Percentiles rank a stretch among this genome's conserved stretches.
phyloP scores from a whole-genome alignment of 208 protist species.

The Polymyxa betae region DNA sequence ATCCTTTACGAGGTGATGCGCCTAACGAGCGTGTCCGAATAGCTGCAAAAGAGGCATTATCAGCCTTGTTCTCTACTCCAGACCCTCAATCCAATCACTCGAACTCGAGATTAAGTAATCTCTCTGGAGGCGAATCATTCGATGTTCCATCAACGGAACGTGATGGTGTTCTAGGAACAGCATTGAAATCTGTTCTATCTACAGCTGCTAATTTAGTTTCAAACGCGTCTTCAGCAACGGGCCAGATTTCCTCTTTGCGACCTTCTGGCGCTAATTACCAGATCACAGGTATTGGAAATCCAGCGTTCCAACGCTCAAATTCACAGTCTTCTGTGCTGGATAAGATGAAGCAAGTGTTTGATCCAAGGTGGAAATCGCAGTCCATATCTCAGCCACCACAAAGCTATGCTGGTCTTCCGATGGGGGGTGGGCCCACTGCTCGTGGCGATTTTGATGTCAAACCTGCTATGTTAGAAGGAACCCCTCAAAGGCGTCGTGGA shows the following conservation, averaged over 20 bases:
- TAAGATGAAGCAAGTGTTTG: slow-evolving; percentile 52
- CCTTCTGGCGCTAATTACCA: background rate
- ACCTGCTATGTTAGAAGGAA: background rate
- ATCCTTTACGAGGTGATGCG: slow-evolving; percentile 23
- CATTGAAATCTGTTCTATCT: too few species aligned
- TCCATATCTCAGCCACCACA: background rate
- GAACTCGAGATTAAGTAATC: background rate
- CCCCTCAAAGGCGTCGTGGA: background rate
- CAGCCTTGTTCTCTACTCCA: background rate
- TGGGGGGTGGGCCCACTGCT: background rate
- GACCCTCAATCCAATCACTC: background rate
- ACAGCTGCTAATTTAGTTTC: too few species aligned
- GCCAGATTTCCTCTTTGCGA: background rate
- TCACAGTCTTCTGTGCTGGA: slow-evolving; percentile 1
- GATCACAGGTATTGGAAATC: background rate
- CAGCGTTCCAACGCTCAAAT: background rate
- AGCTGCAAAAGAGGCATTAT: slow-evolving; percentile 13
- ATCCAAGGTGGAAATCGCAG: background rate
- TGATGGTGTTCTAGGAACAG: too few species aligned
- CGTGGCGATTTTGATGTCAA: slow-evolving; percentile 44
- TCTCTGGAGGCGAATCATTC: background rate
- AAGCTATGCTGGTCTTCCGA: background rate
- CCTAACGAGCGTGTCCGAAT: slow-evolving; percentile 30
- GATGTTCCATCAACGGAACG: too few species aligned
- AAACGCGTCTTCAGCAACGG: too few species aligned